Conservation (phyloP, 371 early-diverging fungal genomes). For the Umbelopsis sp. region DNA sequence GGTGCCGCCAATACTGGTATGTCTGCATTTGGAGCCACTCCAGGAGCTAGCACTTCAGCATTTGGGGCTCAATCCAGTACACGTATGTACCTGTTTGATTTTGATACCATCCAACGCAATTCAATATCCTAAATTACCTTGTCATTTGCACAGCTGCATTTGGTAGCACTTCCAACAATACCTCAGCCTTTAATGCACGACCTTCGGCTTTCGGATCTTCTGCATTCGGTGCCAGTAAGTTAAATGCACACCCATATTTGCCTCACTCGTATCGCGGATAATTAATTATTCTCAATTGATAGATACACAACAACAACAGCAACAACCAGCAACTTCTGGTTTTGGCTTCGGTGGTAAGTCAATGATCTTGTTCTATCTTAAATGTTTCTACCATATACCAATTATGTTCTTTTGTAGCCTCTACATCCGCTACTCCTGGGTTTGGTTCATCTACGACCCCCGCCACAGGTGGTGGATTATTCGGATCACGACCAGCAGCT, state of each 20-base stretch:
- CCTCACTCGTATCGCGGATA: background rate
- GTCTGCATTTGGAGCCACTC: slow-evolving; percentile 47
- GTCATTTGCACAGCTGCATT: slow-evolving; percentile 1
- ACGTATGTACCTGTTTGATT: slow-evolving; percentile 18
- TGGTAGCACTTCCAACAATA: background rate
- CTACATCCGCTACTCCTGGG: slow-evolving; percentile 44
- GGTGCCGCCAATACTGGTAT: slow-evolving; percentile 38
- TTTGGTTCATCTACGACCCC: slow-evolving; percentile 51
- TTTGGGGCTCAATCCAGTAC: slow-evolving; percentile 31
- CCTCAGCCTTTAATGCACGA: slow-evolving; percentile 27
- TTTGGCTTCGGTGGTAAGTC: slow-evolving; percentile 30
- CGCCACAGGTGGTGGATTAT: slow-evolving; percentile 49
- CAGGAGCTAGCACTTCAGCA: slow-evolving; percentile 35
- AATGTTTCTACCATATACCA: background rate
- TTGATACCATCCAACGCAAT: background rate
- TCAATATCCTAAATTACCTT: background rate
- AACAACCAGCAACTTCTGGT: slow-evolving; percentile 27
- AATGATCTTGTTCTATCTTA: background rate
- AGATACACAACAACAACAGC: background rate
- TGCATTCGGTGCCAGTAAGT: slow-evolving; percentile 50
- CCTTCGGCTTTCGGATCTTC: slow-evolving; percentile 33
- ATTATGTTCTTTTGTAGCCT: slow-evolving; percentile 15
- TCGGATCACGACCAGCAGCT: slow-evolving; percentile 41
- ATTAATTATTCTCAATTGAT: slow-evolving; percentile 18
- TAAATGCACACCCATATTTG: too few species aligned